Conservation (phyloP, 768 basidiomycete species). For the Podaxis carcinomalis region DNA sequence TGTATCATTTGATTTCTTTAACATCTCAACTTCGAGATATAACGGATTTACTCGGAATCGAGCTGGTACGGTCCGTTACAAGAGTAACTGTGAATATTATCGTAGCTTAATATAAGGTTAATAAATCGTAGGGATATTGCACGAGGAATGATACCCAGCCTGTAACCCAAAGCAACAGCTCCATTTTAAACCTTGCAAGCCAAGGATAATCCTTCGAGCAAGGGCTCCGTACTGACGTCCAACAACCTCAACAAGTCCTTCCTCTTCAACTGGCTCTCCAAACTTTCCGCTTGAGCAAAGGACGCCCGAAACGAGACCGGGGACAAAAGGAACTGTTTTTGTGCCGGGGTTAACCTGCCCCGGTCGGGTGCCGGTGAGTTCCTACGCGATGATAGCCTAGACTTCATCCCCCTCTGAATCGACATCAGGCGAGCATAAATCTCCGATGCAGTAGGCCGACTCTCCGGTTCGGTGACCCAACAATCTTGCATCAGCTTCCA, state of each 20-base stretch:
- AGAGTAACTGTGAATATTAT: too few species aligned
- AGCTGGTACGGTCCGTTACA: too few species aligned
- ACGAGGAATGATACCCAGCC: too few species aligned
- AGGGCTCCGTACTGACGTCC: conserved; percentile 3
- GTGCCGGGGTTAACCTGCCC: background rate
- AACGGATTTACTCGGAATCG: too few species aligned
- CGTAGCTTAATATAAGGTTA: too few species aligned
- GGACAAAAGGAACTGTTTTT: background rate
- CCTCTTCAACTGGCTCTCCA: conserved; percentile 4
- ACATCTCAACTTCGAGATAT: background rate
- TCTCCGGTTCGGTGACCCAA: conserved; percentile 18
- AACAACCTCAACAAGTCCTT: conserved; percentile 6
- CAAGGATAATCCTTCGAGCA: background rate
- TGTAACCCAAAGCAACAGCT: background rate
- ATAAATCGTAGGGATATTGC: too few species aligned
- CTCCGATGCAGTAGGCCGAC: conserved; percentile 15
- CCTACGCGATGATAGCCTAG: background rate
- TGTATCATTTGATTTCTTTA: background rate
- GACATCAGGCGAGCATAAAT: background rate
- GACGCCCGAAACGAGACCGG: conserved; percentile 1
- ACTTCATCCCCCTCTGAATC: background rate
- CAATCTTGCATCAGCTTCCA: conserved; percentile 23
- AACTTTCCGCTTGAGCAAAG: background rate
- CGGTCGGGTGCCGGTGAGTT: background rate
- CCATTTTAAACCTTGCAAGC: background rate